Conservation (phyloP, 805 yeast species). For the Nakazawaea peltata region DNA sequence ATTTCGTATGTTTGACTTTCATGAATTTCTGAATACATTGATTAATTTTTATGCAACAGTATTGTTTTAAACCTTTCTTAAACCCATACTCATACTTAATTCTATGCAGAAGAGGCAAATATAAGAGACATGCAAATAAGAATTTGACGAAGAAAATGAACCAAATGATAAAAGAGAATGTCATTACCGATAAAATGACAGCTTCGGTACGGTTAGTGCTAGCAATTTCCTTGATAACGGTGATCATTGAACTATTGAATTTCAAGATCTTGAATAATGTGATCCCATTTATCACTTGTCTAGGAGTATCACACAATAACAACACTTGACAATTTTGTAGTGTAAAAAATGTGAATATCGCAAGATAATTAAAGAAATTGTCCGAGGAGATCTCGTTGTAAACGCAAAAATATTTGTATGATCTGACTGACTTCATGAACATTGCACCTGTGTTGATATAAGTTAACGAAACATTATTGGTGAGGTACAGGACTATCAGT, state of each 20-base stretch:
- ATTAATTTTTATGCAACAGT: slow-evolving; percentile 54
- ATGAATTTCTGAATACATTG: slow-evolving; percentile 47
- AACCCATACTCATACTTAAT: slow-evolving; percentile 28
- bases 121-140: slow-evolving; percentile 42
- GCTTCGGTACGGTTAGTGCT: slow-evolving; percentile 55
- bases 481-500: slow-evolving; percentile 50
- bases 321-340: slow-evolving; percentile 51
- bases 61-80: slow-evolving; percentile 43
- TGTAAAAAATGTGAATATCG: slow-evolving; percentile 58
- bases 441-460: slow-evolving; percentile 64
- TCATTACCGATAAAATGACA: slow-evolving; percentile 66
- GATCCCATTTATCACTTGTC: slow-evolving; percentile 77
- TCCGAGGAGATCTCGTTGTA: slow-evolving; percentile 61
- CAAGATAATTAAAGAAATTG: slow-evolving; percentile 57
- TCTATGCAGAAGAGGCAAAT: slow-evolving; percentile 42
- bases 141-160: slow-evolving; percentile 53
- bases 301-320: slow-evolving; percentile 75
- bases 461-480: slow-evolving; percentile 59
- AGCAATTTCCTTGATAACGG: slow-evolving; percentile 51
- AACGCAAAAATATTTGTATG: slow-evolving; percentile 65
- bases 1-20: slow-evolving; percentile 24
- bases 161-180: slow-evolving; percentile 71
- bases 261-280: slow-evolving; percentile 52
- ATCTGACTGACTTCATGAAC: slow-evolving; percentile 43
- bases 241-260: slow-evolving; percentile 32